Conservation (phyloP, 768 basidiomycete genomes). For the Macrolepiota albuminosa region DNA sequence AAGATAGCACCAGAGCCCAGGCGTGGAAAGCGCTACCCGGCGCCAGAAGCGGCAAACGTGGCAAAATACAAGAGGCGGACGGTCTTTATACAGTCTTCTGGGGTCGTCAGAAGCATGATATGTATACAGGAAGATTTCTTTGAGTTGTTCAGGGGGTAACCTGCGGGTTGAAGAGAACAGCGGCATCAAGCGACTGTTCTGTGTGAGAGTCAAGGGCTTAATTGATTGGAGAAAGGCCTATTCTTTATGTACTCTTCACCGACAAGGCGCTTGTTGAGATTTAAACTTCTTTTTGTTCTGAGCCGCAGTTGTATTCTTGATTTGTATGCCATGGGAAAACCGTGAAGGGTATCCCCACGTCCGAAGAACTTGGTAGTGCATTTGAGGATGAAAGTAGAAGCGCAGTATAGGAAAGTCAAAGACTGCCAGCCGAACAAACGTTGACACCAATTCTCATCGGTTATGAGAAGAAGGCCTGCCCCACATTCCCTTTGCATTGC, state of each 20-base stretch:
- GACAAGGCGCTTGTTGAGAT: not conserved
- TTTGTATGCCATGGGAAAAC: no score
- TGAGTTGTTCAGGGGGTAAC: not conserved
- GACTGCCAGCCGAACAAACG: not conserved
- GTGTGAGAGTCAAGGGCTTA: not conserved
- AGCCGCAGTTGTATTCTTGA: not conserved
- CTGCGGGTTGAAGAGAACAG: not conserved
- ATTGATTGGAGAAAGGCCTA: not conserved
- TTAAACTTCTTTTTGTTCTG: not conserved
- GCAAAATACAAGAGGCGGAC: not conserved
- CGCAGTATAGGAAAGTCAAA: not conserved
- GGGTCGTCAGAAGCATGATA: not conserved
- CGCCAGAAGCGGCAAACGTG: not conserved
- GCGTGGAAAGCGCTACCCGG: not conserved
- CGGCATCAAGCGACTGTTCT: not conserved
- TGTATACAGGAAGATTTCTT: not conserved
- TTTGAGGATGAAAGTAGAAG: not conserved
- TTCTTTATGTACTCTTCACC: not conserved
- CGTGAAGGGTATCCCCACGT: not conserved
- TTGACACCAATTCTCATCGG: not conserved
- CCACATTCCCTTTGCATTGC: not conserved
- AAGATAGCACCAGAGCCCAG: not conserved
- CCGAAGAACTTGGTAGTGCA: not conserved
- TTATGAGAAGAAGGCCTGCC: no score
- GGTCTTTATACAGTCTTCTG: not conserved